Evolutionary conservation across 2,329 filamentous ascomycete species (phyloP), one percentile per base, ranked within the genome.

Genomic region (Samsoniella hepiali): DNA sequence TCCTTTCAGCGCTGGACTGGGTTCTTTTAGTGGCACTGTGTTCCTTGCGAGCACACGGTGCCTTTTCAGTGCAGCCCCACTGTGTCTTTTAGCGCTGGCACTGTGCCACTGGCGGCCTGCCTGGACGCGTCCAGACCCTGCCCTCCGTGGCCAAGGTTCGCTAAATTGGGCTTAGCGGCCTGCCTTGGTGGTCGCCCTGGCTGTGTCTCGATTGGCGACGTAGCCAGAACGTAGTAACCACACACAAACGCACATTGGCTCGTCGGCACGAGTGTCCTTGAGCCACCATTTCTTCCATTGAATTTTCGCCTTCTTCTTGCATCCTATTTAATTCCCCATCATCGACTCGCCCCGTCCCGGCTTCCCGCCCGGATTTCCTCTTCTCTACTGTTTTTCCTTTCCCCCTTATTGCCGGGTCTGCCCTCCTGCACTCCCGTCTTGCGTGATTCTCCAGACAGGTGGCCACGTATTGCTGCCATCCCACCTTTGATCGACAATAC

Each of bases 181-280:
- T 40, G 27, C 11, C 42, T 13, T 62, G 36, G 22, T 53, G 54
- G 45, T 11, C 34, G 51, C 31, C 15, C 61, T 40, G 36, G 56
- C 51, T 31, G 17, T 55, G 22, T 55, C 53, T 61, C 57, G 57
- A 61, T 60, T 60, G 63, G 63, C 63, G 63, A 64, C 63, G 63
- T 64, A 51, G 63, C 63, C 63, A 56, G 49, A 60, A 64, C 32
- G 51, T 34, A 36, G 10, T 34, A 51, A 58, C 44, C 61, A 51
- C 53, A 56, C 50, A 55, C 50, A 49, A 57, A 51, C 47, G 53
- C 54, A 63, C 32, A 13, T 58, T 53, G 31, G 45, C 54, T 57
- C 36, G 54, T 63, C n/a, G 38, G 55, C 62, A 54, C 54, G 22
- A 58, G 36, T 51, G 17, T 53, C 45, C 45, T 29, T 36, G 50